Evolutionary conservation across 2,329 filamentous ascomycete genomes (phyloP).

Genomic region (Raffaelea arxii): DNA sequence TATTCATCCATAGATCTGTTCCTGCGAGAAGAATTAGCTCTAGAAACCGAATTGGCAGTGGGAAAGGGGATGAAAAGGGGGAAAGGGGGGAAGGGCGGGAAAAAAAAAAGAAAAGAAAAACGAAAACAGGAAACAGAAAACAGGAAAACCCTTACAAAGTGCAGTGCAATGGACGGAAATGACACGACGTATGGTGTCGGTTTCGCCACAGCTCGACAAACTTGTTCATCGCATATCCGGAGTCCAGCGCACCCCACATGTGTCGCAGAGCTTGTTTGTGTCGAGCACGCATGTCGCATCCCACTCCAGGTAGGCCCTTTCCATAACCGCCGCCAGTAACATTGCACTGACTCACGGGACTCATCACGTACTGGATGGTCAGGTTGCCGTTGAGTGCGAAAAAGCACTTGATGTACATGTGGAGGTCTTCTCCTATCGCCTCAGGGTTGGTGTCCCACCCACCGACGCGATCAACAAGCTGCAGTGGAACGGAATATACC

Average conservation of each 20-base stretch:
- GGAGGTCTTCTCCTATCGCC: conserved; percentile 65
- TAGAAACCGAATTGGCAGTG: too few species aligned
- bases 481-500: conserved; percentile 61
- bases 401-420: conserved; percentile 74
- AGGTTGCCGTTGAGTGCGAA: conserved; percentile 63
- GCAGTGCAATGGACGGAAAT: conserved; percentile 46
- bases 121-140: background rate
- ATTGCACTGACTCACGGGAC: conserved; percentile 64
- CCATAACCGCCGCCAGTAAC: conserved; percentile 50
- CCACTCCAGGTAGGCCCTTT: conserved; percentile 41
- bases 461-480: conserved; percentile 56
- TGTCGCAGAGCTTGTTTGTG: conserved; percentile 65
- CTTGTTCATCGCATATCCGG: conserved; percentile 53
- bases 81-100: too few species aligned
- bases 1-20: conserved; percentile 36
- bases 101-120: background rate
- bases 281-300: conserved; percentile 51
- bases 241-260: conserved; percentile 68
- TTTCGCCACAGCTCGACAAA: conserved; percentile 47
- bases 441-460: conserved; percentile 64
- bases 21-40: conserved; percentile 18
- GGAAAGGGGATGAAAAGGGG: too few species aligned
- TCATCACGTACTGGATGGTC: conserved; percentile 52
- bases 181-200: conserved; percentile 43
- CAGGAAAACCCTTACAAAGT: conserved; percentile 23